Base-by-base conservation (phyloP, 805 yeast genomes). In the Ogataea kodamae region DNA sequence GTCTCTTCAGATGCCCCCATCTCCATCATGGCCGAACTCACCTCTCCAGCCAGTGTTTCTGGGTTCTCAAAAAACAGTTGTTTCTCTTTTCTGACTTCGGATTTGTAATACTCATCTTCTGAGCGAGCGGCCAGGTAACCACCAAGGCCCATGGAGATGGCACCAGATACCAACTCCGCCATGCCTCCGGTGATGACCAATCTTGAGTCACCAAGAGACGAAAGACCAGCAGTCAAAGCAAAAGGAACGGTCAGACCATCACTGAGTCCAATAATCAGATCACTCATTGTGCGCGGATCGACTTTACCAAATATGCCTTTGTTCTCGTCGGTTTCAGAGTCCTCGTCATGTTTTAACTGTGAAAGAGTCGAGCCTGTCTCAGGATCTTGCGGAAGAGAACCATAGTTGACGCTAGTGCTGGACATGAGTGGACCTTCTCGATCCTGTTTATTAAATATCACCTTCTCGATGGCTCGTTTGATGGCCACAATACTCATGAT, bases 161-260 rank as follows among this genome's bases (percentile, higher is more conserved):
- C 95, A 30, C 98, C 98, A 5, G 96, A 84, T 3, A 90, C 94
- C 48, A 90, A 75, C 66, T 90, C 98, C 7, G 97, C 97, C 73
- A 90, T 76, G 15, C 97, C 98, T 70, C 97, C 98, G 17, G 97
- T 88, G 42, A 90, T 88, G 32, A 90, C 98, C 44, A 90, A 72
- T 57, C 76, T 82, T 11, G 96, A 68, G 58, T 86, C 84, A 33
- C 98, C 98, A 33, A 90, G 71, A 1, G 94, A 81, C 1, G 95
- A 82, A 36, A 90, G 71, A 30, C 97, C 98, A 0, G 98, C 97
- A 1, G 97, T 92, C 48, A 92, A 72, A 2, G 98, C 98, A 69
- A 90, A 90, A n/a, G 98, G 98, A 24, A 90, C 98, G 0, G 97
- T 90, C 46, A 90, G 72, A 4, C 98, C 98, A 58, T 90, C 98